Evolutionary conservation across 495 filamentous ascomycete species (phyloP), one percentile per base, ranked within the genome.

Genomic region (Poronia punctata): DNA sequence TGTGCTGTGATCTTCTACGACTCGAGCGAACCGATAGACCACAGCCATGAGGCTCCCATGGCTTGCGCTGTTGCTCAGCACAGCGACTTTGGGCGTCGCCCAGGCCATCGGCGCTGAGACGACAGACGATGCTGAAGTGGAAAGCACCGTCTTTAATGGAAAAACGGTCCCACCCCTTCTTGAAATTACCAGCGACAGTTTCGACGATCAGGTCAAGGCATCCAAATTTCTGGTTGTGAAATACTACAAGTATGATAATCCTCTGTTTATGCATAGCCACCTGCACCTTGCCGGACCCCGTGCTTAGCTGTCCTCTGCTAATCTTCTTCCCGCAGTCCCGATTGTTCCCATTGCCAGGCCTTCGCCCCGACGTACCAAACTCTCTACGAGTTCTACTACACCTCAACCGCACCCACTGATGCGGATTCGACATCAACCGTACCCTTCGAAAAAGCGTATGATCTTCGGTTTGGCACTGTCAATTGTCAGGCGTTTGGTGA

Each of bases 301-400:
- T 27, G 24, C n/a, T 27, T 27, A 27, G 24, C n/a, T 27, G 24
- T 7, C n/a, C 24, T 7, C 24, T 27, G n/a, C n/a, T n/a, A n/a
- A 34, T 8, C 31, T 7, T 12, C 12, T 20, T 12, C 11, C 29
- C 3, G 38, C 40, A 84, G 56, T 55, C 74, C 74, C 16, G 75
- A 70, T 17, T 96, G 89, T 57, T 67, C 65, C 26, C 92, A 97
- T 64, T 97, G 93, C 65, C 66, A 73, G 50, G 68, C 71, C 27
- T 79, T 86, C 49, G 87, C 85, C 23, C 93, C 93, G 18, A 80
- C 76, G 36, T 97, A 80, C 72, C 87, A 96, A 66, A 95, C 90
- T 5, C 67, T 94, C 16, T 94, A 95, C 66, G 92, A 97, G 61
- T 96, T 79, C 64, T 95, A 96, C 66, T 95, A 89, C 61, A 95